Evolutionary conservation across 805 yeast species (phyloP).

Genomic region (Nakazawaea molendinolei): DNA sequence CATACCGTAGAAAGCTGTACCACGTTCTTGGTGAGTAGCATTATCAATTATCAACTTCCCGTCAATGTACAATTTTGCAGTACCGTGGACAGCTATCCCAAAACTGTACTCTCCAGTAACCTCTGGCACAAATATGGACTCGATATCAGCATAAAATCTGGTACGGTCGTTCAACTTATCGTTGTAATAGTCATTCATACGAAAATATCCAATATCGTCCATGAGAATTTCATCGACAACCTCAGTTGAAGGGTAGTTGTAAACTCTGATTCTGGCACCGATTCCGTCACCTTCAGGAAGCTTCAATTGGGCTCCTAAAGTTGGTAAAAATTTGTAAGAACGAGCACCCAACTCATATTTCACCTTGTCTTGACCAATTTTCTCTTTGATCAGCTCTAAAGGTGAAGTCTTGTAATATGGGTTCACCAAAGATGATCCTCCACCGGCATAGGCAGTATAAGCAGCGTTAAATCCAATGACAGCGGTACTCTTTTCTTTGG

Average conservation of each 20-base stretch:
- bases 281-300: conserved; percentile 13
- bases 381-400: conserved; percentile 33
- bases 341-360: conserved; percentile 30
- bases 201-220: conserved; percentile 14
- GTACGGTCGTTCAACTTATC: conserved; percentile 16
- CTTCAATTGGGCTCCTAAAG: conserved; percentile 20
- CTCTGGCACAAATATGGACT: conserved; percentile 39
- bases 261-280: conserved; percentile 22
- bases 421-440: conserved; percentile 52
- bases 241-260: conserved; percentile 17
- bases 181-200: conserved; percentile 25
- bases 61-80: conserved; percentile 48
- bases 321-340: conserved; percentile 28
- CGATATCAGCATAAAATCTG: conserved; percentile 37
- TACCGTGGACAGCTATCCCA: conserved; percentile 47
- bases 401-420: conserved; percentile 45
- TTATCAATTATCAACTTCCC: conserved; percentile 50
- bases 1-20: conserved; percentile 43
- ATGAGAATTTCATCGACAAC: conserved; percentile 23
- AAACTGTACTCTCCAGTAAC: conserved; percentile 41
- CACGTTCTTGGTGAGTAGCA: conserved; percentile 42
- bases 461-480: conserved; percentile 59
- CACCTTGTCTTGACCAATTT: conserved; percentile 17
- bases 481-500: conserved; percentile 32
- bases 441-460: conserved; percentile 45